Evolutionary conservation across 176 grass and related monocot genomes (phyloP), one percentile per base, ranked within the genome.

Genomic region (Otatea glauca): DNA sequence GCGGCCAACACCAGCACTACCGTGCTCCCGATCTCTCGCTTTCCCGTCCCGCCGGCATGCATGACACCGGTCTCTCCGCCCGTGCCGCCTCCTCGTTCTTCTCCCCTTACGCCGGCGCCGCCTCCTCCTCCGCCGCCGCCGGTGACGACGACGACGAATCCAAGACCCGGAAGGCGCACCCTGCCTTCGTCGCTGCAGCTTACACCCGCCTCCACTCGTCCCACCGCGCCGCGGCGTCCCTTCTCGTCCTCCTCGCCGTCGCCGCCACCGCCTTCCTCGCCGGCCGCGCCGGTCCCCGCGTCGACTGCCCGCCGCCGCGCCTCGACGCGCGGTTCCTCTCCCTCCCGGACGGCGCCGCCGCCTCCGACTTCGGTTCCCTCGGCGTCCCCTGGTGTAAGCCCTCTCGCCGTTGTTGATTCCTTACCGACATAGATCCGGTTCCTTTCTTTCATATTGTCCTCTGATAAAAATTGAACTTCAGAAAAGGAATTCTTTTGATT

Each of bases 371-470:
- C 32, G 96, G 93, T 17, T 88, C 88, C 69, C 91, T 98, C 86
- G 96, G 96, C 65, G 96, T 95, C 34, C 96, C 96, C 20, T 92
- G 87, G 93, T 98, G 96, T 97, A 97, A 88, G 94, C 79, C 37
- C 70, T 87, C 18, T 17, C 48, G 61, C 70, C 25, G 11, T 48
- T 47, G 27, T 64, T 72, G 9, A 17, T 48, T 38, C 5, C 48
- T 38, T 14, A 25, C 10, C 12, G 60, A 6, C 9, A 68, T 20
- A 59, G 77, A 87, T 87, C 85, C 35, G 16, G 18, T 24, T 48
- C 12, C 24, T 78, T 70, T 58, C 6, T 58, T 68, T n/a, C n/a
- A n/a, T n/a, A n/a, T n/a, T n/a, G n/a, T n/a, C n/a, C n/a, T n/a
- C n/a, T n/a, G n/a, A n/a, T n/a, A n/a, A n/a, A n/a, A n/a, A n/a